phyloP scores from a whole-genome alignment of 1,139 yeast species.

The Geotrichum macrosporum region DNA sequence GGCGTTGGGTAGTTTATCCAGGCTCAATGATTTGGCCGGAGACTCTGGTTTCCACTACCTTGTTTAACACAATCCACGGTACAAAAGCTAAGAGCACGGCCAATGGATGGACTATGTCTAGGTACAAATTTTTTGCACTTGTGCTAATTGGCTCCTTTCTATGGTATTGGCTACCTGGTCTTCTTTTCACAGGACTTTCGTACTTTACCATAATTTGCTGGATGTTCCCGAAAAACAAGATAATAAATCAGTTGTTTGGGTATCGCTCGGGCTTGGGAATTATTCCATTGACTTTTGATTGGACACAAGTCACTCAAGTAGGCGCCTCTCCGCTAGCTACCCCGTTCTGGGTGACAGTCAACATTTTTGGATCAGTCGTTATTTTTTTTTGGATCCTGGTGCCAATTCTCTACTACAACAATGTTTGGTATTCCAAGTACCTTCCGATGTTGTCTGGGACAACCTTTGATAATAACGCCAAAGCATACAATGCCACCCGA shows the following conservation, averaged over 20 bases:
- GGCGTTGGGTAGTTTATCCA: slow-evolving; percentile 49
- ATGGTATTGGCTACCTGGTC: slow-evolving; percentile 49
- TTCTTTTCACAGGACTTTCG: slow-evolving; percentile 43
- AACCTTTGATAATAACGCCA: slow-evolving; percentile 42
- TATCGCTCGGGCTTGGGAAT: slow-evolving; percentile 52
- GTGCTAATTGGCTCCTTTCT: slow-evolving; percentile 39
- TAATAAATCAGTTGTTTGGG: slow-evolving; percentile 52
- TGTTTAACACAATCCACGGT: slow-evolving; percentile 28
- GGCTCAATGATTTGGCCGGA: slow-evolving; percentile 54
- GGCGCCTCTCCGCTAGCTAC: slow-evolving; percentile 50
- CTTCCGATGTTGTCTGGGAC: slow-evolving; percentile 45
- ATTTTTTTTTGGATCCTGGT: slow-evolving; percentile 36
- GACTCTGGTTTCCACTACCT: slow-evolving; percentile 32
- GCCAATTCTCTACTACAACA: slow-evolving; percentile 43
- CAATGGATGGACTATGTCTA: slow-evolving; percentile 43
- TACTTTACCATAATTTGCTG: slow-evolving; percentile 38
- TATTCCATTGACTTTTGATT: slow-evolving; percentile 48
- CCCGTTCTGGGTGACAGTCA: slow-evolving; percentile 48
- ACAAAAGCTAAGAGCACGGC: slow-evolving; percentile 49
- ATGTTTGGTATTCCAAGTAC: slow-evolving; percentile 45
- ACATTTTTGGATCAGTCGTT: slow-evolving; percentile 43
- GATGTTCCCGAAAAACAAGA: slow-evolving; percentile 44
- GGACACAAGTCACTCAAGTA: slow-evolving; percentile 39
- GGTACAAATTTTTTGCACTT: slow-evolving; percentile 40
- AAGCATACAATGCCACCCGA: slow-evolving; percentile 39